Conservation (phyloP, 2,329 filamentous ascomycete species). For the Myriosclerotinia curreyana region DNA sequence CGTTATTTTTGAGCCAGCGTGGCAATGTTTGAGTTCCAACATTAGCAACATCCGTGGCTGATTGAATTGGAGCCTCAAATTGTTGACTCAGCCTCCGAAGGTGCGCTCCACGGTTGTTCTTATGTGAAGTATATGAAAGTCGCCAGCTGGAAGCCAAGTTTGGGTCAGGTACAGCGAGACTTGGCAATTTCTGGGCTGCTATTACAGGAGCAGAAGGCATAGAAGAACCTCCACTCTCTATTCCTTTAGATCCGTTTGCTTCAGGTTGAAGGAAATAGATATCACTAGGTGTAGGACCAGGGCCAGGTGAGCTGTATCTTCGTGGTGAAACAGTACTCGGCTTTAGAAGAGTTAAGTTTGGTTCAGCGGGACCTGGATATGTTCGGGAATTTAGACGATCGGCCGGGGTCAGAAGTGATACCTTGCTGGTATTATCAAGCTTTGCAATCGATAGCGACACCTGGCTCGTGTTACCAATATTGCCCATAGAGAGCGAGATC, state of each 20-base stretch:
- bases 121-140: slow-evolving; percentile 34
- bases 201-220: slow-evolving; percentile 31
- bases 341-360: slow-evolving; percentile 23
- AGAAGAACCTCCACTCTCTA: slow-evolving; percentile 26
- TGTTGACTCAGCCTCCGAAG: slow-evolving; percentile 36
- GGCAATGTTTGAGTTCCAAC: slow-evolving; percentile 22
- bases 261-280: slow-evolving; percentile 14
- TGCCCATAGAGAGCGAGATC: not conserved
- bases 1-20: slow-evolving; percentile 31
- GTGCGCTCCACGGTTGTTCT: slow-evolving; percentile 28
- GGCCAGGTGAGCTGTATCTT: slow-evolving; percentile 31
- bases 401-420: not conserved
- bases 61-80: slow-evolving; percentile 21
- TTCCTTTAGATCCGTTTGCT: slow-evolving; percentile 25
- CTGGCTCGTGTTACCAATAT: slow-evolving; percentile 4
- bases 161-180: slow-evolving; percentile 28
- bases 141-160: slow-evolving; percentile 35
- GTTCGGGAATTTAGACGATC: slow-evolving; percentile 9
- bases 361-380: not conserved
- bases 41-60: slow-evolving; percentile 18
- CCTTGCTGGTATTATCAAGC: slow-evolving; percentile 5
- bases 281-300: slow-evolving; percentile 23
- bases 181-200: slow-evolving; percentile 32
- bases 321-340: slow-evolving; percentile 25
- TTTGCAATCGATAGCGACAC: not conserved